phyloP scores from a whole-genome alignment of 2,329 filamentous ascomycete species.

The Penicillium sclerotigenum region DNA sequence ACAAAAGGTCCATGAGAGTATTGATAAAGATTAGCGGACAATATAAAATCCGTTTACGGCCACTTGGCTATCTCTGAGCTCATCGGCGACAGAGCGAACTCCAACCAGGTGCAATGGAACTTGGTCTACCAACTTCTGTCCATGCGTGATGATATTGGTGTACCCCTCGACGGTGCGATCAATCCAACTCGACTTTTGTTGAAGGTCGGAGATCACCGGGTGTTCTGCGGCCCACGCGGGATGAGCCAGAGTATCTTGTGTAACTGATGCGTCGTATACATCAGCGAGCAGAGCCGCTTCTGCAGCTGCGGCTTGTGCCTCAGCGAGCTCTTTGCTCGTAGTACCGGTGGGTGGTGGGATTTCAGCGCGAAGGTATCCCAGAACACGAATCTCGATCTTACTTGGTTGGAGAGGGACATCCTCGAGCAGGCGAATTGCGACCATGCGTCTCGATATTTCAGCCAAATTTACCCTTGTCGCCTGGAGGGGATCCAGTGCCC shows the following conservation, averaged over 20 bases:
- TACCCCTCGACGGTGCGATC: slow-evolving; percentile 48
- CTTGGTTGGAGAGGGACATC: slow-evolving; percentile 19
- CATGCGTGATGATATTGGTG: slow-evolving; percentile 48
- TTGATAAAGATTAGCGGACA: slow-evolving; percentile 19
- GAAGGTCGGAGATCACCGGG: slow-evolving; percentile 3
- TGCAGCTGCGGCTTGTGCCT: slow-evolving; percentile 35
- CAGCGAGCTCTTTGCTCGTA: slow-evolving; percentile 26
- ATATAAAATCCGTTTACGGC: slow-evolving; percentile 41
- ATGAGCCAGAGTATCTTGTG: slow-evolving; percentile 38
- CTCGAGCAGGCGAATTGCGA: slow-evolving; percentile 35
- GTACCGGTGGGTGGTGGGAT: slow-evolving; percentile 19
- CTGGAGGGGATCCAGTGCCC: slow-evolving; percentile 45
- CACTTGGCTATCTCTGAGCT: slow-evolving; percentile 47
- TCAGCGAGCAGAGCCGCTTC: slow-evolving; percentile 40
- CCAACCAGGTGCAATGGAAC: slow-evolving; percentile 60
- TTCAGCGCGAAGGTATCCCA: slow-evolving; percentile 57
- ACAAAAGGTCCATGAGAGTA: background rate
- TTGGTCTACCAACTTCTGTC: slow-evolving; percentile 56
- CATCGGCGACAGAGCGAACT: slow-evolving; percentile 48
- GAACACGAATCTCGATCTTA: slow-evolving; percentile 55
- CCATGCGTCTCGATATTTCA: slow-evolving; percentile 50
- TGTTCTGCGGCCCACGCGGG: slow-evolving; percentile 40
- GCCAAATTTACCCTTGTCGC: slow-evolving; percentile 49
- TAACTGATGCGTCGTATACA: slow-evolving; percentile 38
- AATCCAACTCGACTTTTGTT: slow-evolving; percentile 39